Conservation (phyloP, 768 basidiomycete species). For the Mycena crocata region DNA sequence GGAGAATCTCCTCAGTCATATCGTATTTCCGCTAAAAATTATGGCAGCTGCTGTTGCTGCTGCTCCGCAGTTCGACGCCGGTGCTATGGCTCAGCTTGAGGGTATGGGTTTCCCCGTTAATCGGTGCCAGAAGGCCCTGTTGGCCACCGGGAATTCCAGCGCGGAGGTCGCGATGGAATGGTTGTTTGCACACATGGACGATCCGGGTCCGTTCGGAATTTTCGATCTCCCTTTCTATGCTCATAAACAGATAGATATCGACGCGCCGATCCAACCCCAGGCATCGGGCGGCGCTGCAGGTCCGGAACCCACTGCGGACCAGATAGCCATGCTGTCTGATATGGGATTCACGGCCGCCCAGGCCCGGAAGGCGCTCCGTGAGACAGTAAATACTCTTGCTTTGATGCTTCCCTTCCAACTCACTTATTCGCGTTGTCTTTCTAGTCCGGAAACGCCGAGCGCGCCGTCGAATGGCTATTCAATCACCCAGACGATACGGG, state of each 20-base stretch:
- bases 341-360: conserved; percentile 94
- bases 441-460: conserved; percentile 80
- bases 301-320: conserved; percentile 74
- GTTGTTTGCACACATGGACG: conserved; percentile 96
- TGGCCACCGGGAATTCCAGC: conserved; percentile 85
- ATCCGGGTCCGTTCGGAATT: conserved; percentile 68
- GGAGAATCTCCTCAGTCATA: conserved; percentile 36
- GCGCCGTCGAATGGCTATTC: conserved; percentile 97
- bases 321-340: conserved; percentile 79
- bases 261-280: conserved; percentile 70
- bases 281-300: conserved; percentile 36
- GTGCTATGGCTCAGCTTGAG: conserved; percentile 80
- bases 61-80: conserved; percentile 77
- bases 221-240: neutral
- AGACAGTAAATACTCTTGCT: conserved; percentile 69
- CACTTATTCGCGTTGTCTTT: neutral
- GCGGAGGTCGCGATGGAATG: conserved; percentile 93
- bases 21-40: neutral
- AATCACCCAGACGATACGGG: conserved; percentile 90
- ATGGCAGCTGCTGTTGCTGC: conserved; percentile 45
- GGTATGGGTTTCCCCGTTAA: conserved; percentile 92
- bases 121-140: conserved; percentile 89
- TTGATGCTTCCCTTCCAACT: neutral
- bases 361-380: conserved; percentile 86
- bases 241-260: conserved; percentile 74